Conservation (phyloP, 208 protist species). For the Leptomonas seymouri region DNA sequence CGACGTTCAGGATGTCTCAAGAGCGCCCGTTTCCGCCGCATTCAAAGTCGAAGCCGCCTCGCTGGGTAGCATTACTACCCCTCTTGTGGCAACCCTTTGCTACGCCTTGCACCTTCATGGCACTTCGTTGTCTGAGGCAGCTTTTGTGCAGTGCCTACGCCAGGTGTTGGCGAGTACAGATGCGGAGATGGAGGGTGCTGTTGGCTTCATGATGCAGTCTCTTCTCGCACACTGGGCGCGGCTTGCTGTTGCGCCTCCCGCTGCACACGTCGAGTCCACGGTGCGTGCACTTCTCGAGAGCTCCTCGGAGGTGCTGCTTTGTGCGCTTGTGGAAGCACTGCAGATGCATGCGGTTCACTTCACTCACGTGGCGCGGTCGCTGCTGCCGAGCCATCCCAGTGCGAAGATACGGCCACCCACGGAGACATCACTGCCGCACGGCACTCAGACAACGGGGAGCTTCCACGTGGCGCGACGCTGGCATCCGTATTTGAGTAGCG, state of each 20-base stretch:
- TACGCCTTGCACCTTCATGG: background rate
- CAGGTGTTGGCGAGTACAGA: slow-evolving; percentile 15
- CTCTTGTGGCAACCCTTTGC: slow-evolving; percentile 1
- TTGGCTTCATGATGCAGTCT: slow-evolving; percentile 1
- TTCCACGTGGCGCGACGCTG: slow-evolving; percentile 26
- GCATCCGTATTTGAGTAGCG: slow-evolving; percentile 25
- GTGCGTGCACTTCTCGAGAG: slow-evolving; percentile 23
- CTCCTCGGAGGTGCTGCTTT: slow-evolving; percentile 16
- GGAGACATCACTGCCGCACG: too few relatives aligned
- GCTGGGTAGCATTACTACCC: background rate
- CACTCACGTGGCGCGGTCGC: background rate
- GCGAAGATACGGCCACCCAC: background rate
- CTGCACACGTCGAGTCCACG: slow-evolving; percentile 3
- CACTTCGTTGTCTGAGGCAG: slow-evolving; percentile 1
- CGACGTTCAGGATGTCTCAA: background rate
- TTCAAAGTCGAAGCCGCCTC: background rate
- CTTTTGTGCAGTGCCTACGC: slow-evolving; percentile 16
- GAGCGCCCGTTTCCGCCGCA: background rate
- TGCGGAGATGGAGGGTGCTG: slow-evolving; percentile 1
- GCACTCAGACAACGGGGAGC: slow-evolving; percentile 6
- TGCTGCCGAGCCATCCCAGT: background rate
- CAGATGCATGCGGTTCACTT: background rate
- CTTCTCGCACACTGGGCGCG: background rate
- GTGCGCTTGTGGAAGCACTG: slow-evolving; percentile 6
- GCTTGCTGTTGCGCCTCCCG: background rate